A percentile compares a stretch with the other conserved stretches of the same genome.
phyloP scores from a whole-genome alignment of 2,329 filamentous ascomycete genomes.

The Coniochaeta sp. region DNA sequence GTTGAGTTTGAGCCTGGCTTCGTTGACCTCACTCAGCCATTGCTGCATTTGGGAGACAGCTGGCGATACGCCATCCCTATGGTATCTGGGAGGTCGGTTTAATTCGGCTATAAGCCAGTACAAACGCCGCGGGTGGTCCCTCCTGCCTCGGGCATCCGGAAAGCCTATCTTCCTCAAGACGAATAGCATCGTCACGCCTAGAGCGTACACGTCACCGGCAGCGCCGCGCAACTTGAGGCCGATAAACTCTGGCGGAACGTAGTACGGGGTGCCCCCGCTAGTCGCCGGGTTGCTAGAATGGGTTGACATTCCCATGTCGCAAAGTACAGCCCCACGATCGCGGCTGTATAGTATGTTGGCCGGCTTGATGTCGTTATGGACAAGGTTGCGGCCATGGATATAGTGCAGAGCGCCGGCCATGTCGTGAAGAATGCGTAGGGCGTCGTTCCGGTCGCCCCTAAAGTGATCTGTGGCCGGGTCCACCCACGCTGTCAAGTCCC shows the following conservation, averaged over 20 bases:
- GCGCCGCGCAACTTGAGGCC: constrained; percentile 44
- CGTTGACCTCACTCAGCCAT: constrained; percentile 46
- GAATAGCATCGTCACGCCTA: constrained; percentile 55
- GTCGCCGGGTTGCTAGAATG: constrained; percentile 34
- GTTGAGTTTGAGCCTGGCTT: constrained; percentile 38
- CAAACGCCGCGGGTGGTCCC: constrained; percentile 39
- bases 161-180: constrained; percentile 47
- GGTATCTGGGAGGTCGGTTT: constrained; percentile 27
- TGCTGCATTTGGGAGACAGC: constrained; percentile 46
- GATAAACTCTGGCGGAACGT: constrained; percentile 55
- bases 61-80: constrained; percentile 13
- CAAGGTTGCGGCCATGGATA: constrained; percentile 43
- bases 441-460: constrained; percentile 39
- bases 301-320: constrained; percentile 52
- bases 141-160: constrained; percentile 42
- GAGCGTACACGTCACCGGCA: constrained; percentile 51
- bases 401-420: constrained; percentile 47
- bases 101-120: constrained; percentile 53
- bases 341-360: constrained; percentile 53
- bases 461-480: constrained; percentile 39
- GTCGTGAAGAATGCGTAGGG: constrained; percentile 43
- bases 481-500: constrained; percentile 48
- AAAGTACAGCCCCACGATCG: constrained; percentile 50
- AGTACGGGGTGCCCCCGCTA: constrained; percentile 52
- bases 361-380: constrained; percentile 58